A percentile compares a stretch with the other conserved stretches of the same genome.
Evolutionary conservation across 129 eudicot species (phyloP).

Genomic region (Saposhnikovia divaricata): DNA sequence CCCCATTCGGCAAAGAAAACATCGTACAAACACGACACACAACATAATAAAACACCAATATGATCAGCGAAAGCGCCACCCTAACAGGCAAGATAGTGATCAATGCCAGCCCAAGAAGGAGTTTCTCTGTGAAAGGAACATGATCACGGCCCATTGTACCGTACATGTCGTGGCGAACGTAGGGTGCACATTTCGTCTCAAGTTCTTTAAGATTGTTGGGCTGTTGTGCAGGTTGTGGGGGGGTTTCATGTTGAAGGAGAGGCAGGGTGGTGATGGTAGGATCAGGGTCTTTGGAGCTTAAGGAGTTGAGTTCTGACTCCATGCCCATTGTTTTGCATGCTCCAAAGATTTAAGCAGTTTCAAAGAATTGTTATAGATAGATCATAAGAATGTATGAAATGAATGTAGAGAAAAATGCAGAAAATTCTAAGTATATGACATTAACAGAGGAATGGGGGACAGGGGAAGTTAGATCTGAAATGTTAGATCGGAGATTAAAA

Average conservation of each 20-base stretch:
- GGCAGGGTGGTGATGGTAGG: conserved; percentile 25
- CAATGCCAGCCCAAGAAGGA: conserved; percentile 33
- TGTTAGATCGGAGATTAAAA: not conserved
- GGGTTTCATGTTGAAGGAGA: conserved; percentile 43
- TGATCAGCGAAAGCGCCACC: conserved; percentile 26
- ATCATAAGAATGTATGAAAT: not conserved
- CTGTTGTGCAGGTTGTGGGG: conserved; percentile 10
- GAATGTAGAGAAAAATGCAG: not conserved
- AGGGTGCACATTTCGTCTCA: conserved; percentile 61
- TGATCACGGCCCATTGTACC: conserved; percentile 79
- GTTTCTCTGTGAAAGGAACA: conserved; percentile 53
- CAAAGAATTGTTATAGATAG: not conserved
- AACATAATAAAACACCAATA: conserved; percentile 56
- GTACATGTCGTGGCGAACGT: conserved; percentile 62
- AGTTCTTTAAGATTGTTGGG: conserved; percentile 37
- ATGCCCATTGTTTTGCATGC: not conserved
- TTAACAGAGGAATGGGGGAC: not conserved
- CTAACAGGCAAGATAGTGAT: conserved; percentile 59
- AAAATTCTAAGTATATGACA: not conserved
- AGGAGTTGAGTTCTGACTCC: conserved; percentile 11
- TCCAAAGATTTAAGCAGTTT: not conserved
- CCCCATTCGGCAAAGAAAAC: conserved; percentile 42
- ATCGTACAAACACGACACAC: conserved; percentile 61
- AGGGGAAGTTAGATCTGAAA: not conserved
- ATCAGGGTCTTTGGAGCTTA: conserved; percentile 7